A percentile compares a stretch with the other conserved stretches of the same genome.
Conservation (phyloP, 1,139 yeast genomes). For the Yamadazyma jaroonii region DNA sequence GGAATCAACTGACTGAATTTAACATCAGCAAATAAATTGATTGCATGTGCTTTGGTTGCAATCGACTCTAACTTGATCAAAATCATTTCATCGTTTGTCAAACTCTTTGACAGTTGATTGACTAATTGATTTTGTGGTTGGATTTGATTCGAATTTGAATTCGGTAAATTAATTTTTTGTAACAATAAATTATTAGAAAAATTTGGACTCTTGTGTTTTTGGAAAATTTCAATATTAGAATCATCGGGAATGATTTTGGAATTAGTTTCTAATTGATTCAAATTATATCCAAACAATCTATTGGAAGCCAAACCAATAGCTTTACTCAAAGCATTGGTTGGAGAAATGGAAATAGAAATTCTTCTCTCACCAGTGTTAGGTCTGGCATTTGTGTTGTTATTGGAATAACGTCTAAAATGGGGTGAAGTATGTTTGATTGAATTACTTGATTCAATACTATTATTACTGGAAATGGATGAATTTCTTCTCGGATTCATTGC, state of each 20-base stretch:
- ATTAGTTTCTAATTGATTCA: conserved; percentile 9
- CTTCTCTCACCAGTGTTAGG: conserved; percentile 58
- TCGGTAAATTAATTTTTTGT: conserved; percentile 35
- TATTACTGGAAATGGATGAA: conserved; percentile 14
- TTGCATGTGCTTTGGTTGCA: conserved; percentile 88
- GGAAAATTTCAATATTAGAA: background rate
- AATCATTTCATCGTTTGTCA: conserved; percentile 35
- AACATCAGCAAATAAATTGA: conserved; percentile 85
- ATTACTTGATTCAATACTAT: conserved; percentile 11
- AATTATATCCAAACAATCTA: conserved; percentile 63
- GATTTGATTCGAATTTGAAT: conserved; percentile 14
- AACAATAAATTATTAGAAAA: conserved; percentile 35
- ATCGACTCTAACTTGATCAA: conserved; percentile 61
- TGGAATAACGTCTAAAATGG: conserved; percentile 28
- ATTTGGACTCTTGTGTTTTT: conserved; percentile 18
- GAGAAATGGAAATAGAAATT: conserved; percentile 70
- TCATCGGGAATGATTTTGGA: conserved; percentile 2
- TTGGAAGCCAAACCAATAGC: conserved; percentile 89
- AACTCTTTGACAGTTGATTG: conserved; percentile 2
- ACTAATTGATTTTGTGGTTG: background rate
- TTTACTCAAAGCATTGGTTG: conserved; percentile 83
- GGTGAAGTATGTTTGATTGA: conserved; percentile 13
- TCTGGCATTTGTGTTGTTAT: conserved; percentile 33
- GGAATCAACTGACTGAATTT: conserved; percentile 84
- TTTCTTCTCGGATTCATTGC: conserved; percentile 32